Conservation (phyloP, 176 grass and related monocot species). For the Lolium multiflorum region DNA sequence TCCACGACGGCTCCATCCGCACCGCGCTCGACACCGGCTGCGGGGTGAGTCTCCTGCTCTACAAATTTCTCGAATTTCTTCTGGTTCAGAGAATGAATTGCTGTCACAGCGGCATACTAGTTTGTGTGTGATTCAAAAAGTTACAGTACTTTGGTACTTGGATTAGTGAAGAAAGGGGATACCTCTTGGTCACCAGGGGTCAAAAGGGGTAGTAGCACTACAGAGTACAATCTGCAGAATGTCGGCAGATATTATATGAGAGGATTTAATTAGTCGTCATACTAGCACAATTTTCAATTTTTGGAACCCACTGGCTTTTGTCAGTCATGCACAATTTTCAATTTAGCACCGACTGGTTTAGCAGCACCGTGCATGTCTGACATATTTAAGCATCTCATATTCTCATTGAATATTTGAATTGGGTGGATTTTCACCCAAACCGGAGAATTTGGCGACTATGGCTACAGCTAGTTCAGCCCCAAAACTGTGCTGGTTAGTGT, state of each 20-base stretch:
- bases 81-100: neutral
- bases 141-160: neutral
- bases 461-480: neutral
- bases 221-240: neutral
- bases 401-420: neutral
- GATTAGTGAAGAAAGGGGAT: neutral
- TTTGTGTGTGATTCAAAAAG: neutral
- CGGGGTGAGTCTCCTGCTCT: conserved; percentile 40
- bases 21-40: conserved; percentile 81
- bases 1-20: conserved; percentile 63
- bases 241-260: neutral
- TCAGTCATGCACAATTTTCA: neutral
- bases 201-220: neutral
- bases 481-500: neutral
- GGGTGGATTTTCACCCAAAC: neutral
- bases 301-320: neutral
- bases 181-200: neutral
- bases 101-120: neutral
- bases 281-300: neutral
- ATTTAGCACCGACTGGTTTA: neutral
- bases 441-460: neutral
- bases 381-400: neutral
- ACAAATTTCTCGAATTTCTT: neutral
- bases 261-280: neutral
- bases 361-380: too few species aligned